Evolutionary conservation across 2,329 filamentous ascomycete species (phyloP), one percentile per base, ranked within the genome.

Genomic region (Aspergillus eucalypticola): DNA sequence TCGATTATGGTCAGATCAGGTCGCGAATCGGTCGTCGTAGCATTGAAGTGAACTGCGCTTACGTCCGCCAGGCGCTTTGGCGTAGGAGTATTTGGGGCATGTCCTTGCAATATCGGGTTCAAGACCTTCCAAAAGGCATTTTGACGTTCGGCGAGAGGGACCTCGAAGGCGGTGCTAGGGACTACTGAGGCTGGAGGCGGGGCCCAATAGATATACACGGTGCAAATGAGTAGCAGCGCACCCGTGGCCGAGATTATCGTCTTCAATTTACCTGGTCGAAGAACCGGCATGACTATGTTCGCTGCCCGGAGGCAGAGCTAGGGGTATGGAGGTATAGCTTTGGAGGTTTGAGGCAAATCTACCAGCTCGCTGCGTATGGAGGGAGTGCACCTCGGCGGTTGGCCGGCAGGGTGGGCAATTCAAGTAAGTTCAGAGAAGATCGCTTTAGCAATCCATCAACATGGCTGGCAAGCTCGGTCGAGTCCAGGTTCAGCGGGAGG

Each of bases 81-180:
- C 1, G 71, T 61, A 17, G 73, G 69, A 27, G 69, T 71, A 38
- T 69, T 67, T 6, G 74, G 74, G 5, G 67, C 61, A 57, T 75
- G 67, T 23, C 66, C 68, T 62, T 75, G 66, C 53, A 76, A 61
- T 29, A 76, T 69, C 8, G 73, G 71, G 29, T 71, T 70, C 38
- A 76, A 66, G 17, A 64, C 68, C 57, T 75, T 75, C 74, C 74
- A 76, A 54, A 76, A 76, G 32, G 69, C 71, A 52, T 70, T 73
- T 54, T 76, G 74, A 44, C 74, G 74, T 65, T 76, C 67, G 7
- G 65, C 42, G 42, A 76, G 60, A 42, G 75, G 71, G 6, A 72
- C 69, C 62, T 76, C 70, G 58, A 76, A 74, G 46, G 67, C 67
- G 8, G 71, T 71, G 59, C 71, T 70, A 32, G 73, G 72, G 13